A percentile compares a stretch with the other conserved stretches of the same genome.
These are phyloP conservation scores for Trichopus zeylanicus DNA, from an alignment of 116 monocot genomes.

Conservation along the genomic window DNA sequence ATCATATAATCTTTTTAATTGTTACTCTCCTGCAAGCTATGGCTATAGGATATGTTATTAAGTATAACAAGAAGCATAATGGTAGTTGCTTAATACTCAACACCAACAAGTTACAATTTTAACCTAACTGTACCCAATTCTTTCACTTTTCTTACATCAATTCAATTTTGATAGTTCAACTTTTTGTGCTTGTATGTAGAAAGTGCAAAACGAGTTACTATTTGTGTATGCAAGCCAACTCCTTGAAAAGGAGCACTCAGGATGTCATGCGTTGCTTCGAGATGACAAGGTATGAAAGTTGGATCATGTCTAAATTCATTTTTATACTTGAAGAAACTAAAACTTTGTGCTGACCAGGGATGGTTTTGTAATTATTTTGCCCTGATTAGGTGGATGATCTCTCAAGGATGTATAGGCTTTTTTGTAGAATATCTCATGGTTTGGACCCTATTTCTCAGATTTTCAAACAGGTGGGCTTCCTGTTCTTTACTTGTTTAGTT, in stretches of 20 bases:
- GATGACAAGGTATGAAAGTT: constrained; percentile 69
- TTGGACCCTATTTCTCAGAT: constrained; percentile 85
- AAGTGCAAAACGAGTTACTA: constrained; percentile 91
- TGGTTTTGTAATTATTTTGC: neutral
- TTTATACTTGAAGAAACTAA: neutral
- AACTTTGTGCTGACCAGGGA: neutral
- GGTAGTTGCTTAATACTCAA: neutral
- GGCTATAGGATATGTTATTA: neutral
- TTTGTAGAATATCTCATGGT: constrained; percentile 68
- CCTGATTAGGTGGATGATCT: constrained; percentile 77
- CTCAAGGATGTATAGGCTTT: constrained; percentile 94
- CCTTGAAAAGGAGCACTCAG: constrained; percentile 95
- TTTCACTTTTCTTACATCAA: neutral
- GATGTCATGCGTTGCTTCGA: constrained; percentile 85
- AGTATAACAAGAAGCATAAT: neutral
- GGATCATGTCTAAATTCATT: neutral
- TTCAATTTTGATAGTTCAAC: neutral
- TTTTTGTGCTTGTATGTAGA: constrained; percentile 32
- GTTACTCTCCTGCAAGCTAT: neutral
- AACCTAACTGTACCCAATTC: neutral
- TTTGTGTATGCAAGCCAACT: constrained; percentile 68
- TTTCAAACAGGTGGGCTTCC: constrained; percentile 66
- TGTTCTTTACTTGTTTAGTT: neutral
- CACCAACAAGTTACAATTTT: neutral
- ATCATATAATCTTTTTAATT: neutral